These are phyloP conservation scores for Yamadazyma taylorii DNA, from an alignment of 1,139 yeast genomes.

Conservation along the genomic window DNA sequence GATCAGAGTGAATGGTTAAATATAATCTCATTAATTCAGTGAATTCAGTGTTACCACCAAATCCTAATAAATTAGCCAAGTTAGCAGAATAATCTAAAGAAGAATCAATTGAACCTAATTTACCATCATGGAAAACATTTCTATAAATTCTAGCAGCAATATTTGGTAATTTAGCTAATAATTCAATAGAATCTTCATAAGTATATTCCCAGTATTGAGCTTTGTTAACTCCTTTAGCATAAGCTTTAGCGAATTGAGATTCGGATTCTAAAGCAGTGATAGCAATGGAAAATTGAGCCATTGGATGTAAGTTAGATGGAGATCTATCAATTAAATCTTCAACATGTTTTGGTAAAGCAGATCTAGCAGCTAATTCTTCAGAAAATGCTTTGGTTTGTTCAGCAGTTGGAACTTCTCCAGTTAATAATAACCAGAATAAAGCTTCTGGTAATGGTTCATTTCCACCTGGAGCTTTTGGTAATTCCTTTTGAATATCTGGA, in stretches of 20 bases:
- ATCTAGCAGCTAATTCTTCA: slow-evolving; percentile 83
- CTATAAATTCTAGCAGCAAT: slow-evolving; percentile 94
- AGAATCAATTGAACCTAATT: slow-evolving; percentile 68
- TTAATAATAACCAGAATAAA: slow-evolving; percentile 85
- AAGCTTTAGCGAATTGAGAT: slow-evolving; percentile 87
- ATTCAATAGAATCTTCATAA: slow-evolving; percentile 84
- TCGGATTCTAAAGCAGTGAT: slow-evolving; percentile 89
- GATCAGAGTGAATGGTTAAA: slow-evolving; percentile 94
- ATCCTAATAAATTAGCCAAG: slow-evolving; percentile 82
- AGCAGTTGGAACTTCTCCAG: slow-evolving; percentile 84
- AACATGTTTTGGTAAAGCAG: slow-evolving; percentile 82
- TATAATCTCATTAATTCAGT: slow-evolving; percentile 90
- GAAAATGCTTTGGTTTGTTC: slow-evolving; percentile 76
- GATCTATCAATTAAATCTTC: slow-evolving; percentile 78
- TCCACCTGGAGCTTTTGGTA: slow-evolving; percentile 93
- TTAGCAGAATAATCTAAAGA: slow-evolving; percentile 90
- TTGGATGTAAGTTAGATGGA: slow-evolving; percentile 89
- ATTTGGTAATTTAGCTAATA: slow-evolving; percentile 88
- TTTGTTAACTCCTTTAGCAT: slow-evolving; percentile 86
- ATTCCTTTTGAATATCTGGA: slow-evolving; percentile 88
- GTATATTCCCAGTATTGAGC: slow-evolving; percentile 90
- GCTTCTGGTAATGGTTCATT: slow-evolving; percentile 87
- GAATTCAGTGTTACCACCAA: slow-evolving; percentile 75
- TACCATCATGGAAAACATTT: slow-evolving; percentile 86
- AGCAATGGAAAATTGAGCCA: slow-evolving; percentile 96